phyloP scores from a whole-genome alignment of 306 rosid genomes.

The Lathyrus sativus region DNA sequence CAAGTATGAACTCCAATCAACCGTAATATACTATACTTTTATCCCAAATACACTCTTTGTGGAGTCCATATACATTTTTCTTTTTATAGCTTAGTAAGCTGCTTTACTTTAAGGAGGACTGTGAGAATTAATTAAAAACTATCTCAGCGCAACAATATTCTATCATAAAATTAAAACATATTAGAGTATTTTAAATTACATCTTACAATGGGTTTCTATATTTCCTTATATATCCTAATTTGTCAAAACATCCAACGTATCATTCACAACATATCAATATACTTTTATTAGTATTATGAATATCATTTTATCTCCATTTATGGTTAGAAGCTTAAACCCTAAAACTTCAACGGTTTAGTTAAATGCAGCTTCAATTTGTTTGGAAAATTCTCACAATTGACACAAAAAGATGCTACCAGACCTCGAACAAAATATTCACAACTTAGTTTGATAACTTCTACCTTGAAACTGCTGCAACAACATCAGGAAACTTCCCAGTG shows the following conservation, averaged over 20 bases:
- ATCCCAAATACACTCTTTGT: neutral
- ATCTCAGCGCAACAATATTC: neutral
- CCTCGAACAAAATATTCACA: neutral
- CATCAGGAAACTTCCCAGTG: conserved; percentile 92
- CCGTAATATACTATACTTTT: neutral
- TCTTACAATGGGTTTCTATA: neutral
- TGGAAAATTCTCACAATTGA: neutral
- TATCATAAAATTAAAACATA: neutral
- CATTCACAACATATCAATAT: neutral
- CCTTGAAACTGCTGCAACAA: conserved; percentile 75
- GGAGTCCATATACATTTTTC: neutral
- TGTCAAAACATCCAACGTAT: neutral
- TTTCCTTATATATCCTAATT: neutral
- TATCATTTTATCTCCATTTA: neutral
- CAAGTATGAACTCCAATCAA: neutral
- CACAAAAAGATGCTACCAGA: conserved; percentile 13
- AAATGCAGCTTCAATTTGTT: neutral
- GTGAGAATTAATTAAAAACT: neutral
- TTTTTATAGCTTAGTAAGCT: neutral
- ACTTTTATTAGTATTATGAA: neutral
- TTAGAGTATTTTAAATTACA: neutral
- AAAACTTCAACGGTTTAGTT: neutral
- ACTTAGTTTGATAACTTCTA: conserved; percentile 33
- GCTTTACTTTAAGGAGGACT: neutral
- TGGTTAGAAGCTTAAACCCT: neutral